Conservation (phyloP, 2,329 filamentous ascomycete species). For the Myriosclerotinia scirpicola region DNA sequence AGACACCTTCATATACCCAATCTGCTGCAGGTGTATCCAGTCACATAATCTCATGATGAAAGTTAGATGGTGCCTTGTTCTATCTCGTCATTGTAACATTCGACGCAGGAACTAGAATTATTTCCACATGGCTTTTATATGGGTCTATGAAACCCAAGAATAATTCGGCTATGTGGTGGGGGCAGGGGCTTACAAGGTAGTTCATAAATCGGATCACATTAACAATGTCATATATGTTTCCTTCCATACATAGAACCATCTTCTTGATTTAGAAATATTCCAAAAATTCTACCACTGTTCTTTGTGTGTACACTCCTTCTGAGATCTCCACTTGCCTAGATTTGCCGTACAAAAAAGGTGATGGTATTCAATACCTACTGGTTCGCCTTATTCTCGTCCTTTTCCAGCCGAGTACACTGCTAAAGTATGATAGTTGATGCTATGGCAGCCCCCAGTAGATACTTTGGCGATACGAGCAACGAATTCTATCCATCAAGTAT, state of each 20-base stretch:
- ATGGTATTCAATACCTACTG: neutral
- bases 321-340: neutral
- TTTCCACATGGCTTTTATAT: constrained; percentile 17
- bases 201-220: neutral
- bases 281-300: neutral
- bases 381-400: neutral
- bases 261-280: neutral
- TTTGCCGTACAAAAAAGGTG: neutral
- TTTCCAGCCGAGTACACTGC: neutral
- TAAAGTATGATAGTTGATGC: neutral
- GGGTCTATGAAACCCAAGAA: constrained; percentile 6
- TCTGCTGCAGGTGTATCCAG: constrained; percentile 7
- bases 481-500: constrained; percentile 10
- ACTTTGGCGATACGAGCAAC: constrained; percentile 6
- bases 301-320: neutral
- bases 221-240: neutral
- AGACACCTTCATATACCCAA: constrained; percentile 20
- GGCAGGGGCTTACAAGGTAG: neutral
- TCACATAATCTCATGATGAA: constrained; percentile 19
- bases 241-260: constrained; percentile 6
- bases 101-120: constrained; percentile 13
- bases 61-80: constrained; percentile 15
- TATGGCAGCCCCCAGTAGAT: constrained; percentile 11
- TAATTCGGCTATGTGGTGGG: constrained; percentile 1
- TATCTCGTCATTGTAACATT: constrained; percentile 14